Evolutionary conservation across 2,329 filamentous ascomycete species (phyloP).

Genomic region (Fusarium pininemorale): DNA sequence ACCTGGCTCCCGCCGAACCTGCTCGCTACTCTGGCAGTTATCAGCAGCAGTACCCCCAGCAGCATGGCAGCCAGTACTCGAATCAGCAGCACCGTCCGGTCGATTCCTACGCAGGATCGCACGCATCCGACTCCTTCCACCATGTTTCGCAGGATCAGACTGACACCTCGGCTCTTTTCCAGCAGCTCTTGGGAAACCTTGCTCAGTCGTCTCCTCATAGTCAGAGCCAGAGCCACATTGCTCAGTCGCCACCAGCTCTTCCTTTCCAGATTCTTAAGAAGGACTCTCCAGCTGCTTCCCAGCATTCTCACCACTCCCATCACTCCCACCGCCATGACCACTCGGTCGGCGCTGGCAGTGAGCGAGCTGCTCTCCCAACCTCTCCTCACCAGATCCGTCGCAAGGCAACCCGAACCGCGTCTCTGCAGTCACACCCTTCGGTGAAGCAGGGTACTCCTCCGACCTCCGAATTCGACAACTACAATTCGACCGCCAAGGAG

Average conservation of each 20-base stretch:
- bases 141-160: constrained; percentile 50
- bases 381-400: constrained; percentile 55
- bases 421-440: constrained; percentile 43
- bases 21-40: constrained; percentile 44
- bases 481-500: constrained; percentile 62
- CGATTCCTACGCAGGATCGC: constrained; percentile 42
- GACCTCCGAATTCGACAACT: constrained; percentile 44
- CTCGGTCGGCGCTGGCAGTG: constrained; percentile 48
- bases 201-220: constrained; percentile 54
- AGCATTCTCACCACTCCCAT: constrained; percentile 51
- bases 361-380: constrained; percentile 55
- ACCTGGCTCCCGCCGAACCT: constrained; percentile 41
- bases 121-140: constrained; percentile 41
- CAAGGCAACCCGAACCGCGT: constrained; percentile 49
- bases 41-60: constrained; percentile 40
- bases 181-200: constrained; percentile 51
- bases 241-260: constrained; percentile 41
- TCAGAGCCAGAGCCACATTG: constrained; percentile 49
- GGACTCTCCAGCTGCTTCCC: constrained; percentile 52
- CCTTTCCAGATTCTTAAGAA: constrained; percentile 63
- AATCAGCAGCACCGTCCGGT: constrained; percentile 39
- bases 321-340: constrained; percentile 50
- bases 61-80: constrained; percentile 35
- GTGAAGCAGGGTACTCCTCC: constrained; percentile 45
- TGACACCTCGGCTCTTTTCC: constrained; percentile 49